Percentiles rank a stretch among this genome's conserved stretches.
Evolutionary conservation across 2,329 filamentous ascomycete species (phyloP).

Genomic region (Fusarium sp.): DNA sequence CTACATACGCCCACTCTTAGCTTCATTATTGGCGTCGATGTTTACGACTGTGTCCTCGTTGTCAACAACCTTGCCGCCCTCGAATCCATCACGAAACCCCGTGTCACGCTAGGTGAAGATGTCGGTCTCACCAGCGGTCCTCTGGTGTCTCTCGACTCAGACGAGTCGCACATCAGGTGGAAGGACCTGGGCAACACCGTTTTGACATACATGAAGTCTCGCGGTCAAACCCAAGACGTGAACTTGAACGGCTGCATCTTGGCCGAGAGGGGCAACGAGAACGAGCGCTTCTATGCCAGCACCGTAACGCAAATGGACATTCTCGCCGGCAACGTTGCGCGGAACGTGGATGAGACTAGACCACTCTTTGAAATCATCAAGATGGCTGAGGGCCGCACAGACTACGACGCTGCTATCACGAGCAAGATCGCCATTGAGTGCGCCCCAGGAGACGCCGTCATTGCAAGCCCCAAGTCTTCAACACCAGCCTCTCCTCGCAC

Average conservation of each 20-base stretch:
- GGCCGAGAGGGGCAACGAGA: conserved; percentile 67
- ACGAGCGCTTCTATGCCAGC: conserved; percentile 67
- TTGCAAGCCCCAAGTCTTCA: conserved; percentile 57
- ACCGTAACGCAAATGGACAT: conserved; percentile 65
- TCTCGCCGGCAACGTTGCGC: conserved; percentile 65
- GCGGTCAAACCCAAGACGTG: conserved; percentile 64
- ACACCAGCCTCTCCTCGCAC: conserved; percentile 53
- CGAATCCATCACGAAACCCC: conserved; percentile 82
- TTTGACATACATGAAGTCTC: conserved; percentile 68
- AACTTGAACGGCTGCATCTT: conserved; percentile 67
- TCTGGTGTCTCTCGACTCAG: conserved; percentile 65
- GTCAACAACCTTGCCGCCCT: conserved; percentile 89
- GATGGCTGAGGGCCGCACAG: conserved; percentile 83
- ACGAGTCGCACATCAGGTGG: conserved; percentile 63
- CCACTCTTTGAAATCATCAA: conserved; percentile 85
- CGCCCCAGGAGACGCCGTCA: conserved; percentile 78
- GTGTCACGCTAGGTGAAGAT: conserved; percentile 84
- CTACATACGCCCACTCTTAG: conserved; percentile 89
- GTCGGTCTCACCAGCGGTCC: conserved; percentile 82
- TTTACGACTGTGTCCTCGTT: conserved; percentile 94
- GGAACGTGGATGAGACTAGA: conserved; percentile 64
- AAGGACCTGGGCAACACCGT: conserved; percentile 65
- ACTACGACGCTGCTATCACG: conserved; percentile 76
- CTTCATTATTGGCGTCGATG: conserved; percentile 91
- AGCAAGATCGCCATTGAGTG: conserved; percentile 72